Evolutionary conservation across 2,329 filamentous ascomycete genomes (phyloP).

Genomic region (Pestalotiopsis fici): DNA sequence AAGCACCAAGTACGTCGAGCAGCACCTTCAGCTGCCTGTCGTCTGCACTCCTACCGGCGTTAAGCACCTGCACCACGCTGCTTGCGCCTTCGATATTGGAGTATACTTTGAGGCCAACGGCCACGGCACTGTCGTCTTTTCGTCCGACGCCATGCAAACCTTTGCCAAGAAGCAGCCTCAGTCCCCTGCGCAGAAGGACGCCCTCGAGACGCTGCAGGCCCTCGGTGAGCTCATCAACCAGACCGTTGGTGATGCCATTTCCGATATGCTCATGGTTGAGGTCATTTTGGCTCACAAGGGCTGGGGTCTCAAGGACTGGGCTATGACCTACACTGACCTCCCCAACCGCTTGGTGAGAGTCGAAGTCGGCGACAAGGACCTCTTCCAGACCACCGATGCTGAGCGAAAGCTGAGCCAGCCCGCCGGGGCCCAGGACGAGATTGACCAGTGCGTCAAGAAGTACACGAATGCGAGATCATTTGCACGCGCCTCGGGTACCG

Average conservation of each 20-base stretch:
- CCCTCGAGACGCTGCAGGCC: constrained; percentile 80
- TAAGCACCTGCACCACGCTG: constrained; percentile 97
- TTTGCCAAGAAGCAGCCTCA: constrained; percentile 82
- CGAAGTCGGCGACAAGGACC: constrained; percentile 82
- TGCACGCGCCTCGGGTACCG: constrained; percentile 89
- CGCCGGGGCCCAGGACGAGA: constrained; percentile 76
- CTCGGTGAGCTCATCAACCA: constrained; percentile 95
- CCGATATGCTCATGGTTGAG: constrained; percentile 94
- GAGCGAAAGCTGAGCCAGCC: constrained; percentile 86
- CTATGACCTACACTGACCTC: constrained; percentile 87
- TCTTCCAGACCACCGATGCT: constrained; percentile 90
- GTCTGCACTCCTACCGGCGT: constrained; percentile 94
- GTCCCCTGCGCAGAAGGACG: constrained; percentile 88
- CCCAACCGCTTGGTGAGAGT: constrained; percentile 95
- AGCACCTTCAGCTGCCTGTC: constrained; percentile 84
- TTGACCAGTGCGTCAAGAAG: constrained; percentile 85
- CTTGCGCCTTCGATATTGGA: constrained; percentile 89
- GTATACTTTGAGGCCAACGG: constrained; percentile 99
- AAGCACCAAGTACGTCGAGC: constrained; percentile 87
- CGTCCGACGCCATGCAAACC: constrained; percentile 74
- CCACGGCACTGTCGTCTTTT: constrained; percentile 96
- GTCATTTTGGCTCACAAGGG: constrained; percentile 93
- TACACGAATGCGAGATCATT: constrained; percentile 90
- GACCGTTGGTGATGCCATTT: constrained; percentile 93
- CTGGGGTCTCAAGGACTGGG: constrained; percentile 90